These are phyloP conservation scores for Orbilia brochopaga DNA, from an alignment of 2,329 filamentous ascomycete species.

Conservation along the genomic window DNA sequence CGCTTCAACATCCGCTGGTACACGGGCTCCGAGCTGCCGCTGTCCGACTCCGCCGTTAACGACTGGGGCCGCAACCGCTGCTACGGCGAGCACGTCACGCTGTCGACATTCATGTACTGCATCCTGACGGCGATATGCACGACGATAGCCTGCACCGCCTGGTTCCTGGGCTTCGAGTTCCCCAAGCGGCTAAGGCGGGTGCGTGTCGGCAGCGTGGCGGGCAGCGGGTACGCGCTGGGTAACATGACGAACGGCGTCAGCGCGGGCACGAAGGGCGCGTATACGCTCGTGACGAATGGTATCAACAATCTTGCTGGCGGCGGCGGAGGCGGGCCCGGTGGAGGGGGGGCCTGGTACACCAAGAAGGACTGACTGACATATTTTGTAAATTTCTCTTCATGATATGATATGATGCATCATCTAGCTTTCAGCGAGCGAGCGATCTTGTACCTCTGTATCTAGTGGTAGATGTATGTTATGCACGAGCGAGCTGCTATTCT, in stretches of 20 bases:
- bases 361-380: slow-evolving; percentile 48
- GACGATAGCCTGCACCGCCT: slow-evolving; percentile 44
- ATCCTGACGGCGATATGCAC: slow-evolving; percentile 50
- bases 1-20: slow-evolving; percentile 87
- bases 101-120: slow-evolving; percentile 50
- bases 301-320: not conserved
- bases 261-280: not conserved
- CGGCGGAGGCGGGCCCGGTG: slow-evolving; percentile 8
- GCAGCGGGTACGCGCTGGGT: slow-evolving; percentile 33
- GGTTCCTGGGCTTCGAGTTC: slow-evolving; percentile 51
- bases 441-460: no score
- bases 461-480: no score
- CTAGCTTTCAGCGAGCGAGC: no score
- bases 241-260: slow-evolving; percentile 13
- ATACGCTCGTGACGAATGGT: slow-evolving; percentile 17
- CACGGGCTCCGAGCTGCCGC: slow-evolving; percentile 72
- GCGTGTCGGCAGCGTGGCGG: slow-evolving; percentile 24
- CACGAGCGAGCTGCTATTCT: no score
- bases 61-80: slow-evolving; percentile 48
- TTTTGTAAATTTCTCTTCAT: not conserved
- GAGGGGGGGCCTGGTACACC: slow-evolving; percentile 34
- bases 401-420: not conserved
- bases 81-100: slow-evolving; percentile 49
- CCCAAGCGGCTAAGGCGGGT: slow-evolving; percentile 44
- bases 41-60: slow-evolving; percentile 44